Evolutionary conservation across 495 filamentous ascomycete species (phyloP), one percentile per base, ranked within the genome.

Genomic region (Amniculicola lignicola): DNA sequence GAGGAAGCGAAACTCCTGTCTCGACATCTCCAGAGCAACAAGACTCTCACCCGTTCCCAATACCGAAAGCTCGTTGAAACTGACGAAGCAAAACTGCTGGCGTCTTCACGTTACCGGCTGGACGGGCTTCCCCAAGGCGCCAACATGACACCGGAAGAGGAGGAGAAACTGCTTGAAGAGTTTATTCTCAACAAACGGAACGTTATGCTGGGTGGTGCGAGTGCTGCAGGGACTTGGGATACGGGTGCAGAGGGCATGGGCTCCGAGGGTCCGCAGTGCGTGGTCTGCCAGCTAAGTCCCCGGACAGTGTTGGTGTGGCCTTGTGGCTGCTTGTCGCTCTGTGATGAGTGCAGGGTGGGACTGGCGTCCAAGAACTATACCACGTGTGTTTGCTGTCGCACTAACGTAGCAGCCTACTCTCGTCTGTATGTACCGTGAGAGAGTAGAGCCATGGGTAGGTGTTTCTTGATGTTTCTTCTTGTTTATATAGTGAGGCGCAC

Each of bases 311-410:
- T 98, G 49, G 86, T 95, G 2, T 97, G 94, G 94, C 93, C 93
- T 2, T 98, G 93, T 65, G 83, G 94, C 16, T 98, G 93, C 67
- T 77, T 98, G 38, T 90, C 88, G 56, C 75, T 96, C 21, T 97
- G 93, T 65, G 93, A 98, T 66, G 93, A 97, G 49, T 97, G 93
- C 69, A 77, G 93, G 16, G 86, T 98, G 21, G 89, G 86, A 47
- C 78, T 98, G 25, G 93, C 93, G 6, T 88, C 94, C 87, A 96
- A 95, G 63, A 97, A 97, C 70, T 96, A 92, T 65, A 86, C 89
- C 37, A 92, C 86, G 62, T 98, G 93, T 61, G 90, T 96, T 18
- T 96, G 92, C 59, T 97, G 93, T 67, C 77, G 93, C 43, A 80
- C 86, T 56, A 86, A 92, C 57, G 87, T 96, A 21, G 81, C 80